phyloP scores from a whole-genome alignment of 2,329 filamentous ascomycete genomes.

The Cordyceps militaris region DNA sequence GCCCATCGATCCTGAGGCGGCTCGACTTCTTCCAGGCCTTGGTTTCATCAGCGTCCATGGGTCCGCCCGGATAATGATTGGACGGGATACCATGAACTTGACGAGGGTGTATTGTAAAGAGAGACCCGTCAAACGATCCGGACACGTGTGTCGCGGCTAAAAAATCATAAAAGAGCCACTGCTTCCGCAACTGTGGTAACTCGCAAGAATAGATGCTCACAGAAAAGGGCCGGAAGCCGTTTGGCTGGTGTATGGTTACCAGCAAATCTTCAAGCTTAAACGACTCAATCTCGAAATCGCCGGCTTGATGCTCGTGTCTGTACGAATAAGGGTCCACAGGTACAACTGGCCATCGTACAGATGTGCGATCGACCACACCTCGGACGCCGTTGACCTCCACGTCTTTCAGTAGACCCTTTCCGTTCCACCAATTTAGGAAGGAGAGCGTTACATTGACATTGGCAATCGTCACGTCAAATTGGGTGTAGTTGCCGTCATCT shows the following conservation, averaged over 20 bases:
- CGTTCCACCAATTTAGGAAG: slow-evolving; percentile 99
- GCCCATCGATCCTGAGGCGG: slow-evolving; percentile 80
- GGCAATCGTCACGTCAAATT: slow-evolving; percentile 92
- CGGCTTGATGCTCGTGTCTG: slow-evolving; percentile 77
- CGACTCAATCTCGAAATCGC: slow-evolving; percentile 93
- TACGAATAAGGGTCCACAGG: slow-evolving; percentile 77
- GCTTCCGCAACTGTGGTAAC: slow-evolving; percentile 83
- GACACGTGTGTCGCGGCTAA: slow-evolving; percentile 93
- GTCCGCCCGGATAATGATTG: slow-evolving; percentile 45
- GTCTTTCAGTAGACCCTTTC: slow-evolving; percentile 82
- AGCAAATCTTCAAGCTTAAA: slow-evolving; percentile 95
- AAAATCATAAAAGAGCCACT: slow-evolving; percentile 98
- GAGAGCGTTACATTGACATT: slow-evolving; percentile 95
- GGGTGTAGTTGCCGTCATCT: slow-evolving; percentile 94
- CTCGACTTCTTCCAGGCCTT: slow-evolving; percentile 93
- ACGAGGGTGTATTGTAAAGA: slow-evolving; percentile 94
- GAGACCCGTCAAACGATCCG: slow-evolving; percentile 86
- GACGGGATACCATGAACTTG: slow-evolving; percentile 78
- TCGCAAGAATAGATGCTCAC: slow-evolving; percentile 96
- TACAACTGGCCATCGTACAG: slow-evolving; percentile 59
- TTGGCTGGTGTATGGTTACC: slow-evolving; percentile 84
- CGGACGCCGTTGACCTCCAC: slow-evolving; percentile 92
- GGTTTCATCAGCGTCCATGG: slow-evolving; percentile 52
- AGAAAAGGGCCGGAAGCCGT: slow-evolving; percentile 86
- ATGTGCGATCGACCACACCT: slow-evolving; percentile 85